These are phyloP conservation scores for Verbascum thapsus DNA, from an alignment of 257 asterid species.

Conservation along the genomic window DNA sequence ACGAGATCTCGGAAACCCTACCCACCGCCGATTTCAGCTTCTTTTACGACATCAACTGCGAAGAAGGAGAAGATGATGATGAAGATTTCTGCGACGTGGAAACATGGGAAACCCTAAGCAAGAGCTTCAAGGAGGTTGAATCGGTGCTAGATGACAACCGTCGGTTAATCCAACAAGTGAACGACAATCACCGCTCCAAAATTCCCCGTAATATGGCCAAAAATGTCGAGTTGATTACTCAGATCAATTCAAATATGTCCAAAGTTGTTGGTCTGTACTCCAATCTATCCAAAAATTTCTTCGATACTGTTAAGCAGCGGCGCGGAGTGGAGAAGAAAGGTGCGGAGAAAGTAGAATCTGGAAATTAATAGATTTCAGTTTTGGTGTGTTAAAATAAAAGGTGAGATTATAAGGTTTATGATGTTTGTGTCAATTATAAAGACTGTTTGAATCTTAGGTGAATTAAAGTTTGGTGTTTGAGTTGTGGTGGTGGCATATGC, in stretches of 20 bases:
- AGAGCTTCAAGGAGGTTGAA: constrained; percentile 57
- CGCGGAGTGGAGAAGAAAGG: constrained; percentile 23
- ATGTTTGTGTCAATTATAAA: constrained; percentile 1
- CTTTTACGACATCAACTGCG: constrained; percentile 7
- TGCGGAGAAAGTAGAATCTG: constrained; percentile 24
- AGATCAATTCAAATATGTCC: constrained; percentile 61
- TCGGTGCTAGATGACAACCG: constrained; percentile 64
- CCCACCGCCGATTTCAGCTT: constrained; percentile 24
- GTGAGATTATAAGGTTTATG: constrained; percentile 6
- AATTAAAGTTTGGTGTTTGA: neutral
- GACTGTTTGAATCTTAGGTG: neutral
- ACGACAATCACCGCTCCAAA: constrained; percentile 66
- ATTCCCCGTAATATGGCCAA: constrained; percentile 53
- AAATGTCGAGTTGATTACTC: constrained; percentile 60
- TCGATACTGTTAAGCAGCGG: constrained; percentile 42
- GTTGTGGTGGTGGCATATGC: constrained; percentile 12
- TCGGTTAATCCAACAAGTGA: constrained; percentile 60
- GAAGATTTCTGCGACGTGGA: constrained; percentile 43
- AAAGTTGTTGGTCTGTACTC: constrained; percentile 56
- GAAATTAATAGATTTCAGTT: constrained; percentile 27
- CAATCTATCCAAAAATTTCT: constrained; percentile 52
- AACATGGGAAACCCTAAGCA: constrained; percentile 60
- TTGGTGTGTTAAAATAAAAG: neutral
- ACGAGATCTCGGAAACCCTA: constrained; percentile 33
- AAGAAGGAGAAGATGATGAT: constrained; percentile 29